These are phyloP conservation scores for Penicillium parvum DNA, from an alignment of 495 filamentous ascomycete species.

Conservation along the genomic window DNA sequence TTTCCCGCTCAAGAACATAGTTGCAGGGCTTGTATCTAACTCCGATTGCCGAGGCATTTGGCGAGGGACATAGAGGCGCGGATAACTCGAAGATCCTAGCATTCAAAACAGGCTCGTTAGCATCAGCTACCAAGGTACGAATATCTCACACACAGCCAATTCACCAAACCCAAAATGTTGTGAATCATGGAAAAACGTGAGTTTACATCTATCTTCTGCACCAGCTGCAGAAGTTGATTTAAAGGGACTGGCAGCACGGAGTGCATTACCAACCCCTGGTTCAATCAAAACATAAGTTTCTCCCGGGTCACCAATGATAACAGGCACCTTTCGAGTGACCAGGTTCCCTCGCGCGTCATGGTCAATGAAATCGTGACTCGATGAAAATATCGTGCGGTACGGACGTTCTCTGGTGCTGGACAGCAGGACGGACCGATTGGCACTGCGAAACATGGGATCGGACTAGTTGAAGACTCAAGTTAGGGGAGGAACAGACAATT, in stretches of 20 bases:
- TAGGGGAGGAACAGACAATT: too few relatives aligned
- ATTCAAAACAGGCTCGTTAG: conserved; percentile 12
- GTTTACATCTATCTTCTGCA: conserved; percentile 26
- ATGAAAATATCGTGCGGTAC: conserved; percentile 23
- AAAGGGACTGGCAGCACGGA: conserved; percentile 25
- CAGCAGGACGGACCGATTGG: too few relatives aligned
- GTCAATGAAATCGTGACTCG: conserved; percentile 26
- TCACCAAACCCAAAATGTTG: conserved; percentile 30
- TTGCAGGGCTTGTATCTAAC: not conserved
- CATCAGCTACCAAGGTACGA: not conserved
- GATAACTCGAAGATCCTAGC: conserved; percentile 26
- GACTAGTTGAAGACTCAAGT: too few relatives aligned
- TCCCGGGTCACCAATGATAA: conserved; percentile 27
- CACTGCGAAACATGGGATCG: too few relatives aligned
- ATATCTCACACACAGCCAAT: conserved; percentile 3
- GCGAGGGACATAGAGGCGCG: conserved; percentile 27
- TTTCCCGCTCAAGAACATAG: not conserved
- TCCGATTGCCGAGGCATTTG: not conserved
- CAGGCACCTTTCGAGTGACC: conserved; percentile 21
- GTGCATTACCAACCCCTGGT: conserved; percentile 23
- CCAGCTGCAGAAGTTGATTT: conserved; percentile 14
- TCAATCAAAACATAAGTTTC: conserved; percentile 30
- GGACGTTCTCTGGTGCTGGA: conserved; percentile 6
- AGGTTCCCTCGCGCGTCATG: conserved; percentile 24
- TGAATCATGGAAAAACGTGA: conserved; percentile 33